These are phyloP conservation scores for Parasarocladium wereldwijsianum DNA, from an alignment of 2,329 filamentous ascomycete genomes.

Conservation along the genomic window DNA sequence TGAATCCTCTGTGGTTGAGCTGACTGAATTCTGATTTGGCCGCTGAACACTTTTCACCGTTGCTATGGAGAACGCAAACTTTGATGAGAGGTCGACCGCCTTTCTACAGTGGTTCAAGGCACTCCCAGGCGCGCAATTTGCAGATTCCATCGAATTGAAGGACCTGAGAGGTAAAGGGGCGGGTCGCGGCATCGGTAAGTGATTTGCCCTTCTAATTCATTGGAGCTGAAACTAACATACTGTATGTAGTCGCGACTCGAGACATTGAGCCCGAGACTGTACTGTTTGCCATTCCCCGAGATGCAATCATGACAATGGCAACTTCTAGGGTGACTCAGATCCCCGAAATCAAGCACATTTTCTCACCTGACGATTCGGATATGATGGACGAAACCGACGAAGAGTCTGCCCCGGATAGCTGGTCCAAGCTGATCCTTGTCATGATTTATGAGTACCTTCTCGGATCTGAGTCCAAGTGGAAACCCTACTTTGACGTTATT, in stretches of 20 bases:
- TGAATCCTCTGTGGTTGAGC: no score
- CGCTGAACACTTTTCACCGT: background rate
- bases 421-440: slow-evolving; percentile 53
- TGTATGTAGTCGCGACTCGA: slow-evolving; percentile 45
- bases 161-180: slow-evolving; percentile 35
- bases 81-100: slow-evolving; percentile 24
- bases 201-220: background rate
- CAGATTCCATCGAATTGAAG: slow-evolving; percentile 33
- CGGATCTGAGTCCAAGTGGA: slow-evolving; percentile 52
- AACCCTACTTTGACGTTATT: slow-evolving; percentile 62
- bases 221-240: slow-evolving; percentile 6
- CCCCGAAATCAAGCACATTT: slow-evolving; percentile 25
- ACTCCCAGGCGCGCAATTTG: slow-evolving; percentile 37
- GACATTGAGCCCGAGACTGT: slow-evolving; percentile 62
- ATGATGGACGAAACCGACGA: slow-evolving; percentile 20
- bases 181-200: slow-evolving; percentile 40
- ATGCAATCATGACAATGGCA: slow-evolving; percentile 53
- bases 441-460: slow-evolving; percentile 63
- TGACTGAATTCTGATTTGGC: no score
- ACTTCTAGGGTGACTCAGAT: slow-evolving; percentile 55
- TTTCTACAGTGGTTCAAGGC: slow-evolving; percentile 41
- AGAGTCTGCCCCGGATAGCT: slow-evolving; percentile 30
- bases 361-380: slow-evolving; percentile 22
- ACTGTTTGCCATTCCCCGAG: slow-evolving; percentile 66
- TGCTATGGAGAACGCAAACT: slow-evolving; percentile 13